phyloP scores from a whole-genome alignment of 495 filamentous ascomycete genomes.

The Aspergillus conjunctus region DNA sequence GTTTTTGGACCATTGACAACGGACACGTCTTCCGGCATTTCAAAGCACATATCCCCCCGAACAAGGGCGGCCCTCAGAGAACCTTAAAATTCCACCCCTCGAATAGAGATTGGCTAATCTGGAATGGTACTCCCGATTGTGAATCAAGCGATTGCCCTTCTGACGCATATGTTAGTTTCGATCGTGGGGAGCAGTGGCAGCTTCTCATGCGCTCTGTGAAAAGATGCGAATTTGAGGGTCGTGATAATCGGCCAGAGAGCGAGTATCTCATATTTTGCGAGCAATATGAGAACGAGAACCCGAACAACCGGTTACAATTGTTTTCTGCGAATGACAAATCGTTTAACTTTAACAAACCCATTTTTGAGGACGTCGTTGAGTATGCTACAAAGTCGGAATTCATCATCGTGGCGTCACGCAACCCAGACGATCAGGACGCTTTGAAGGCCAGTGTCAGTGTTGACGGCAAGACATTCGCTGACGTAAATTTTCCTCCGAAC shows the following conservation, averaged over 20 bases:
- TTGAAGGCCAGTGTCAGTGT: slow-evolving; percentile 80
- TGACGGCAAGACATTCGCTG: slow-evolving; percentile 78
- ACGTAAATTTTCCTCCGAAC: slow-evolving; percentile 81
- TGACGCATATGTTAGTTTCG: slow-evolving; percentile 68
- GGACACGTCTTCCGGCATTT: slow-evolving; percentile 69
- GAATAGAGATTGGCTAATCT: slow-evolving; percentile 84
- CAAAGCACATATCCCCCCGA: slow-evolving; percentile 52
- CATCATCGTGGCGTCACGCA: slow-evolving; percentile 80
- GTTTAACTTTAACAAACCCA: slow-evolving; percentile 51
- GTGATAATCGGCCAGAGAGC: slow-evolving; percentile 59
- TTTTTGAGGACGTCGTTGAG: slow-evolving; percentile 68
- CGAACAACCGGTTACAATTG: slow-evolving; percentile 63
- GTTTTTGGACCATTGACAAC: slow-evolving; percentile 78
- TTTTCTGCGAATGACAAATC: slow-evolving; percentile 66
- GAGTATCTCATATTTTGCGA: slow-evolving; percentile 80
- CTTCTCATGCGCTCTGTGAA: slow-evolving; percentile 65
- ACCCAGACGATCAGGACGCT: slow-evolving; percentile 61
- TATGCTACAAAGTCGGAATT: slow-evolving; percentile 96
- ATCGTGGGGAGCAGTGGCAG: slow-evolving; percentile 78
- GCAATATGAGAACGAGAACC: slow-evolving; percentile 63
- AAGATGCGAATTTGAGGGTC: slow-evolving; percentile 80
- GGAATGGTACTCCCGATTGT: slow-evolving; percentile 72
- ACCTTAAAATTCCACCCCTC: slow-evolving; percentile 78
- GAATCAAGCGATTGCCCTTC: slow-evolving; percentile 59
- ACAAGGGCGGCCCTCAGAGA: slow-evolving; percentile 40